phyloP scores from a whole-genome alignment of 768 basidiomycete genomes.

The Termitomyces sp. region DNA sequence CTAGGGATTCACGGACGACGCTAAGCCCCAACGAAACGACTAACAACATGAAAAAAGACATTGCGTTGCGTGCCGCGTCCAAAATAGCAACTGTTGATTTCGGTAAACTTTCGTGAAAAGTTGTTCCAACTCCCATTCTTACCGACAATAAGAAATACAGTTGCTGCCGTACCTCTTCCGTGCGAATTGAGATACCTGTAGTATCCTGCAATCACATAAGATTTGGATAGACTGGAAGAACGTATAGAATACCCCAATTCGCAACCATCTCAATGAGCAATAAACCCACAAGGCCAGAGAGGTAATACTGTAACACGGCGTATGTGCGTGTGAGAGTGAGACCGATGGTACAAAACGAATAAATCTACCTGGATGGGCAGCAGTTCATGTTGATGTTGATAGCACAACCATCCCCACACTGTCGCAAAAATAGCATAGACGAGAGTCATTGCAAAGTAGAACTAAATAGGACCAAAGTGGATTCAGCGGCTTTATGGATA shows the following conservation, averaged over 20 bases:
- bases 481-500: background rate
- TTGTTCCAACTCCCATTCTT: conserved; percentile 19
- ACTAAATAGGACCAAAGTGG: conserved; percentile 40
- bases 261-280: conserved; percentile 93
- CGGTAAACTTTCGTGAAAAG: background rate
- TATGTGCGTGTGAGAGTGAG: background rate
- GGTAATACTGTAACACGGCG: conserved; percentile 61
- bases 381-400: conserved; percentile 73
- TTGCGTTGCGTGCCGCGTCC: conserved; percentile 89
- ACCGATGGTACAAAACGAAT: background rate
- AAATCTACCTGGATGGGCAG: conserved; percentile 74
- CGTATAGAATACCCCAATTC: conserved; percentile 62
- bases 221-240: background rate
- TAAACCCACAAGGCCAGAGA: conserved; percentile 82
- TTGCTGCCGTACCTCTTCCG: conserved; percentile 66
- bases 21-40: conserved; percentile 90
- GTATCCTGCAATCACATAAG: conserved; percentile 51
- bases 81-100: conserved; percentile 73
- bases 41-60: conserved; percentile 93
- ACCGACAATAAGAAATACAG: conserved; percentile 92
- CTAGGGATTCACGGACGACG: conserved; percentile 87
- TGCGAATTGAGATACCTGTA: conserved; percentile 93
- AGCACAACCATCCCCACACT: conserved; percentile 83
- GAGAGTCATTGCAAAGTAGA: conserved; percentile 82
- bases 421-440: conserved; percentile 66